A percentile compares a stretch with the other conserved stretches of the same genome.
Evolutionary conservation across 208 protist genomes (phyloP).

Genomic region (Leishmania arabica): DNA sequence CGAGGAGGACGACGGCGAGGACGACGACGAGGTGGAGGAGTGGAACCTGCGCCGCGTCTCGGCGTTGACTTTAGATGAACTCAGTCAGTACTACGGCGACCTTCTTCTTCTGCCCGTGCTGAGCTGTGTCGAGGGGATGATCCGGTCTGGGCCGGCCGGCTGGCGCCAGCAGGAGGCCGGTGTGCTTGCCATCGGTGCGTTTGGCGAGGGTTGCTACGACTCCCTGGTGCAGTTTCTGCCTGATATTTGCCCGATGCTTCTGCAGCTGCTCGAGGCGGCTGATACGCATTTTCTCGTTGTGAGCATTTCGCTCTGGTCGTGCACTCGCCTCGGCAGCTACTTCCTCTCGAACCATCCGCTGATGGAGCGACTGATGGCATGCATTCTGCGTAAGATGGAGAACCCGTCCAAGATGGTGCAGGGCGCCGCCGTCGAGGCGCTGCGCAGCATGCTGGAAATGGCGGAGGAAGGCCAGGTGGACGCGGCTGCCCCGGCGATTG

Average conservation of each 20-base stretch:
- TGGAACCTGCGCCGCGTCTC: slow-evolving; percentile 93
- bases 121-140: slow-evolving; percentile 74
- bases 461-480: slow-evolving; percentile 56
- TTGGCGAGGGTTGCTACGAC: slow-evolving; percentile 91
- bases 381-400: slow-evolving; percentile 78
- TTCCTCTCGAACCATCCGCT: slow-evolving; percentile 37
- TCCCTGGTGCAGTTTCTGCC: slow-evolving; percentile 79
- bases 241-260: slow-evolving; percentile 68
- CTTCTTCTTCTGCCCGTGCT: slow-evolving; percentile 81
- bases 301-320: slow-evolving; percentile 91
- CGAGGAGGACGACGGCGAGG: slow-evolving; percentile 74
- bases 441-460: slow-evolving; percentile 53
- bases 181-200: slow-evolving; percentile 92
- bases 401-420: slow-evolving; percentile 86
- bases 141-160: slow-evolving; percentile 42
- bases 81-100: slow-evolving; percentile 85
- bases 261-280: slow-evolving; percentile 66
- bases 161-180: slow-evolving; percentile 91
- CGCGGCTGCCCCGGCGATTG: slow-evolving; percentile 36
- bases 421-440: slow-evolving; percentile 62
- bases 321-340: slow-evolving; percentile 72
- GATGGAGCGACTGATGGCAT: slow-evolving; percentile 44
- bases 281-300: slow-evolving; percentile 89
- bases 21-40: slow-evolving; percentile 86
- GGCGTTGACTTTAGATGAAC: slow-evolving; percentile 84